Conservation (phyloP, 805 yeast species). For the Wickerhamiella sergipiensis region DNA sequence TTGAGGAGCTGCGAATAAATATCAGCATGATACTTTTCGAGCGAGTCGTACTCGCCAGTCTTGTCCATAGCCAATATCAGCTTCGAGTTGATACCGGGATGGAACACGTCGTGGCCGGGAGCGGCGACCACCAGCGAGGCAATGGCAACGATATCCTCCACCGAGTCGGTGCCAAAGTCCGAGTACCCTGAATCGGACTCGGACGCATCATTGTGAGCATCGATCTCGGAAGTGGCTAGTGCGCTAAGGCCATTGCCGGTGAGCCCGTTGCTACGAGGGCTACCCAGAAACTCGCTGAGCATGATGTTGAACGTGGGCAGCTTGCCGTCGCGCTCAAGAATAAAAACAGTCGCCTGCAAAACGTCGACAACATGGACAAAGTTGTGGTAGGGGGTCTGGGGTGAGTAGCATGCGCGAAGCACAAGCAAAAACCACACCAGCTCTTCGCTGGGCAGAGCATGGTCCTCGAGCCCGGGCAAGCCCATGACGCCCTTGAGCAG, state of each 20-base stretch:
- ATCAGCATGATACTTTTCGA: constrained; percentile 72
- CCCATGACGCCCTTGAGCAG: constrained; percentile 35
- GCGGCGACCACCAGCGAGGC: constrained; percentile 59
- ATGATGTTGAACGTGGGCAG: background rate
- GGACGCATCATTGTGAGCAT: background rate
- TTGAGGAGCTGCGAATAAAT: constrained; percentile 40
- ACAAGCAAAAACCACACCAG: constrained; percentile 48
- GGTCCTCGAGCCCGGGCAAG: constrained; percentile 13
- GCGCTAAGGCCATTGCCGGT: no score
- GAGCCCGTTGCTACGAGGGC: no score
- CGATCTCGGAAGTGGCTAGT: no score
- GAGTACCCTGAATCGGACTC: background rate
- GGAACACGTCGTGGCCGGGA: constrained; percentile 90
- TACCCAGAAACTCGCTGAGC: background rate
- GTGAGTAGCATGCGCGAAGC: constrained; percentile 65
- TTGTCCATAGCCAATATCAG: constrained; percentile 46
- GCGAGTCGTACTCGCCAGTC: constrained; percentile 50
- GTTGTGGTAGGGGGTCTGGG: constrained; percentile 85
- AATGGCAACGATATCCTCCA: constrained; percentile 3
- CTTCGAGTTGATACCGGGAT: constrained; percentile 87
- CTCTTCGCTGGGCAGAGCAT: constrained; percentile 28
- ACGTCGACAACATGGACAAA: constrained; percentile 95
- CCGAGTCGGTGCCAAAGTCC: background rate
- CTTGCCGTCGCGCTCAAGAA: constrained; percentile 25
- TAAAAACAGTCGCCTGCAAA: constrained; percentile 72